phyloP scores from a whole-genome alignment of 1,284 basidiomycete genomes.

The Moesziomyces globuligerus region DNA sequence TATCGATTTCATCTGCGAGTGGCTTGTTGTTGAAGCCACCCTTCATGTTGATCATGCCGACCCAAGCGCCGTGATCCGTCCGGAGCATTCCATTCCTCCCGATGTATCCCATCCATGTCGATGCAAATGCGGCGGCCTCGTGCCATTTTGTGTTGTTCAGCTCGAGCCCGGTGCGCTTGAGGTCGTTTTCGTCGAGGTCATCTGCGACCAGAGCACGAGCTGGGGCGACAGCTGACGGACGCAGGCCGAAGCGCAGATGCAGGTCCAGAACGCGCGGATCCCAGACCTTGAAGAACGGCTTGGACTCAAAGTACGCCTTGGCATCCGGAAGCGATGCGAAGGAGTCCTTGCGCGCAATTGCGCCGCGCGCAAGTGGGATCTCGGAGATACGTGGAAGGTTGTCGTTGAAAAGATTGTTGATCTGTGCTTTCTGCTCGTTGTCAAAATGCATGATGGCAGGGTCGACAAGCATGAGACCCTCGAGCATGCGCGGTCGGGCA shows the following conservation, averaged over 20 bases:
- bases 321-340: slow-evolving; percentile 71
- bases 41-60: slow-evolving; percentile 33
- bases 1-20: slow-evolving; percentile 29
- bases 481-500: slow-evolving; percentile 76
- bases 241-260: slow-evolving; percentile 77
- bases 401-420: slow-evolving; percentile 18
- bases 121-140: slow-evolving; percentile 55
- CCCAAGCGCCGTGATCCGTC: slow-evolving; percentile 25
- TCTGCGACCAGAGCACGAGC: slow-evolving; percentile 19
- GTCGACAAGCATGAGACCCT: slow-evolving; percentile 80
- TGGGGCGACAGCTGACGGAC: slow-evolving; percentile 23
- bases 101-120: slow-evolving; percentile 38
- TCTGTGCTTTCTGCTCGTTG: slow-evolving; percentile 7
- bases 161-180: slow-evolving; percentile 32
- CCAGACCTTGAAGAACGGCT: slow-evolving; percentile 80
- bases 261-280: slow-evolving; percentile 75
- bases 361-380: slow-evolving; percentile 68
- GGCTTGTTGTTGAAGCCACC: slow-evolving; percentile 28
- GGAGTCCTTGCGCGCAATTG: slow-evolving; percentile 74
- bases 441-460: slow-evolving; percentile 74
- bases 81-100: slow-evolving; percentile 17
- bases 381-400: slow-evolving; percentile 18
- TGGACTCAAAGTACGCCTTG: slow-evolving; percentile 70
- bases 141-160: slow-evolving; percentile 59
- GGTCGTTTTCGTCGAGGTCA: slow-evolving; percentile 32